Percentiles rank a stretch among this genome's conserved stretches.
These are phyloP conservation scores for Smittium culicis DNA, from an alignment of 371 early-diverging fungal species.

Conservation along the genomic window DNA sequence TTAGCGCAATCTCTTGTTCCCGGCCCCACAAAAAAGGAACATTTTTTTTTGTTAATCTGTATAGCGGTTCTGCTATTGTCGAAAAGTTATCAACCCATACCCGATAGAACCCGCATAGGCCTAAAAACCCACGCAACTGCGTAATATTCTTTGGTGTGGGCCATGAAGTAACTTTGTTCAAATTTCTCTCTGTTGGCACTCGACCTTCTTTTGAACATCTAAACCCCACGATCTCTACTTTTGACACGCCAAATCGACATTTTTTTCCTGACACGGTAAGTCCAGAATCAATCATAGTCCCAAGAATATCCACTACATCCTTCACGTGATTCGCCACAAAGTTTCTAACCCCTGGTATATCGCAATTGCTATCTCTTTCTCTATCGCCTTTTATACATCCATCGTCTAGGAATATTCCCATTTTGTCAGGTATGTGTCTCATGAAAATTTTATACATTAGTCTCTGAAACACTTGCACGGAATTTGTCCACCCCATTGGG, in stretches of 20 bases:
- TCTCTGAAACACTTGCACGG: conserved; percentile 16
- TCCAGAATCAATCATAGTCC: conserved; percentile 2
- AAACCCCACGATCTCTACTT: conserved; percentile 11
- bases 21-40: conserved; percentile 9
- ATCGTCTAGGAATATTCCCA: conserved; percentile 19
- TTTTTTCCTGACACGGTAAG: conserved; percentile 9
- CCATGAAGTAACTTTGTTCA: conserved; percentile 1
- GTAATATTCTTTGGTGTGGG: conserved; percentile 5
- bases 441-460: conserved; percentile 16
- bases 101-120: conserved; percentile 11
- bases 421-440: conserved; percentile 13
- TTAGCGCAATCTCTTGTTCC: conserved; percentile 9
- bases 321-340: conserved; percentile 5
- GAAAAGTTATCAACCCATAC: conserved; percentile 12
- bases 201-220: conserved; percentile 10
- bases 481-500: conserved; percentile 27
- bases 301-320: conserved; percentile 8
- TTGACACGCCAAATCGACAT: conserved; percentile 11
- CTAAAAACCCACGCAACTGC: conserved; percentile 10
- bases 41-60: conserved; percentile 12
- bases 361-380: background rate
- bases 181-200: conserved; percentile 1
- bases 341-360: background rate
- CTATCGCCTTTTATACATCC: conserved; percentile 11
- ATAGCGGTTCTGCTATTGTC: conserved; percentile 12